Evolutionary conservation across 306 rosid genomes (phyloP).

Genomic region (Gillenia trifoliata): DNA sequence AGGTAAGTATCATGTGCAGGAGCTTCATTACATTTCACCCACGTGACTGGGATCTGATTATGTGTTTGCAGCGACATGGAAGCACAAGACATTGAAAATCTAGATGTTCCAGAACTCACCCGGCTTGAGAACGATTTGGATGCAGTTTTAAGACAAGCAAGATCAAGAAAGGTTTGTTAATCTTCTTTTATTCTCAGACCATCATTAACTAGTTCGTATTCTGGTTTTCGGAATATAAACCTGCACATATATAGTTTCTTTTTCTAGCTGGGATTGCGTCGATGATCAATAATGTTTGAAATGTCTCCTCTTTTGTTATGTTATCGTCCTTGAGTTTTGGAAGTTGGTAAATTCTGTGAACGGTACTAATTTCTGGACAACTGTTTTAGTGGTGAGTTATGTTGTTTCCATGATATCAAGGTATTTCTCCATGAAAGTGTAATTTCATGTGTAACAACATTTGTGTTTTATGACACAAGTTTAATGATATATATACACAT

Average conservation of each 20-base stretch:
- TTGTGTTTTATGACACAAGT: not conserved
- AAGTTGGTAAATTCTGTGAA: not conserved
- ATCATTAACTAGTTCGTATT: not conserved
- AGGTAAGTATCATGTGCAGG: constrained; percentile 4
- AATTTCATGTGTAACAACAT: no score
- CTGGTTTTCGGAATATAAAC: not conserved
- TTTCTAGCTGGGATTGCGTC: not conserved
- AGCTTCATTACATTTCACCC: not conserved
- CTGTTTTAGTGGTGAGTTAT: not conserved
- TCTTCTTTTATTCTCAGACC: not conserved
- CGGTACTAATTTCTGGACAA: not conserved
- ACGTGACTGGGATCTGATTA: not conserved
- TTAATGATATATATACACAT: no score
- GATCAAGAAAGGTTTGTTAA: constrained; percentile 20
- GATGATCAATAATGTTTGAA: not conserved
- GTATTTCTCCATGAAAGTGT: not conserved
- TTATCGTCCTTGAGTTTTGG: not conserved
- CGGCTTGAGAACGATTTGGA: constrained; percentile 21
- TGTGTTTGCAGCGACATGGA: constrained; percentile 14
- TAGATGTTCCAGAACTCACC: constrained; percentile 18
- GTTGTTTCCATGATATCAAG: not conserved
- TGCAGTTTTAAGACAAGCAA: constrained; percentile 2
- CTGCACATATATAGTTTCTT: not conserved
- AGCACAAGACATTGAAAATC: constrained; percentile 13
- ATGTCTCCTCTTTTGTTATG: not conserved